phyloP scores from a whole-genome alignment of 768 basidiomycete genomes.

The Termitomyces sp. region DNA sequence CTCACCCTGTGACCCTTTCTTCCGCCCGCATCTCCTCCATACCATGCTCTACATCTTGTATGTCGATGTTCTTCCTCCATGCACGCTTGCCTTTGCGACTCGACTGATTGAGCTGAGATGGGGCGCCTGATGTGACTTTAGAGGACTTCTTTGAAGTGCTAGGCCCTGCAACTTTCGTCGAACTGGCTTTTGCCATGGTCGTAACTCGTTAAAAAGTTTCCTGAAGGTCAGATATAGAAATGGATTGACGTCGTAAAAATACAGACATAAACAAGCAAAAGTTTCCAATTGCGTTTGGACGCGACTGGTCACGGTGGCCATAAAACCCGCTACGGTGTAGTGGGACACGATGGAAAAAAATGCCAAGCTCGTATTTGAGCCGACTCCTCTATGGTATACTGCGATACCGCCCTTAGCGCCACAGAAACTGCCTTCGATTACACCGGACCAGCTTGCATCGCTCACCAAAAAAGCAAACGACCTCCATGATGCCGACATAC shows the following conservation, averaged over 20 bases:
- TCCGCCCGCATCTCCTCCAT: slow-evolving; percentile 78
- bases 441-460: slow-evolving; percentile 41
- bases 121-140: slow-evolving; percentile 45
- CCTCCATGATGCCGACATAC: slow-evolving; percentile 42
- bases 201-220: neutral
- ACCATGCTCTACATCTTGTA: slow-evolving; percentile 72
- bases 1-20: slow-evolving; percentile 77
- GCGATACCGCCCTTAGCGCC: slow-evolving; percentile 38
- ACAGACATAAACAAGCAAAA: slow-evolving; percentile 5
- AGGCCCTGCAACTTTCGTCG: slow-evolving; percentile 1
- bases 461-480: slow-evolving; percentile 45
- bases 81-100: slow-evolving; percentile 90
- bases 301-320: neutral
- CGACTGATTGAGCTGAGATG: slow-evolving; percentile 61
- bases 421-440: slow-evolving; percentile 28
- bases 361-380: slow-evolving; percentile 29
- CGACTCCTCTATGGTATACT: slow-evolving; percentile 55
- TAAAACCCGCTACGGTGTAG: neutral
- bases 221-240: neutral
- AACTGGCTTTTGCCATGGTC: slow-evolving; percentile 12
- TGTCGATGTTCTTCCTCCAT: slow-evolving; percentile 92
- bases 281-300: neutral
- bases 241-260: neutral
- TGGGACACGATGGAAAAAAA: slow-evolving; percentile 2
- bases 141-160: slow-evolving; percentile 11